Conservation (phyloP, 345 rosid genomes). For the Citrus maxima region DNA sequence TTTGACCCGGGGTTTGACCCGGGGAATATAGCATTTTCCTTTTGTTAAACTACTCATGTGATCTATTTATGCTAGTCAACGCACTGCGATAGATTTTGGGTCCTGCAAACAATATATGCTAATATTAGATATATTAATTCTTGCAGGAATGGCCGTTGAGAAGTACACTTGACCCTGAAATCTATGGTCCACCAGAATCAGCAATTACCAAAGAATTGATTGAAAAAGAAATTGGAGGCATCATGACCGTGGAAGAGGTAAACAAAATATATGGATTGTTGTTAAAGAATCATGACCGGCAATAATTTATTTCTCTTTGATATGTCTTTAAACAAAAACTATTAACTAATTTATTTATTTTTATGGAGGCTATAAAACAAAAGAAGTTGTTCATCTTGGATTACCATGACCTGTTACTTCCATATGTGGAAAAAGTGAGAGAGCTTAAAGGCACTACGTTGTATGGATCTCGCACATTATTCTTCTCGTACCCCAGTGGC, state of each 20-base stretch:
- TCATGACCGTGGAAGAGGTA: conserved; percentile 48
- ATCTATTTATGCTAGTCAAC: no score
- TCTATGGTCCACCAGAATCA: conserved; percentile 65
- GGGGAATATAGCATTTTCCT: no score
- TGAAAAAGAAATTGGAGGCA: conserved; percentile 52
- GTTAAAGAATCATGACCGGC: not conserved
- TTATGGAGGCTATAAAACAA: conserved; percentile 45
- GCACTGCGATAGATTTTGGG: no score
- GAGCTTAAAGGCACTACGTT: conserved; percentile 39
- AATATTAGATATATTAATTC: no score
- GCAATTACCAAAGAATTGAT: conserved; percentile 57
- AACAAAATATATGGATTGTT: not conserved
- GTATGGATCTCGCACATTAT: conserved; percentile 67
- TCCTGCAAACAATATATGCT: no score
- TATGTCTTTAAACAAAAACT: no score
- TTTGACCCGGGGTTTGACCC: no score
- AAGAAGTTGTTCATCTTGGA: conserved; percentile 54
- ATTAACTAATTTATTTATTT: not conserved
- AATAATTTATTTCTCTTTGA: not conserved
- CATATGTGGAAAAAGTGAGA: conserved; percentile 65
- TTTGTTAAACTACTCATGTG: no score
- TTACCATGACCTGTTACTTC: conserved; percentile 61
- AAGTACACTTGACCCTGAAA: conserved; percentile 62
- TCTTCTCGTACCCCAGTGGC: conserved; percentile 49
- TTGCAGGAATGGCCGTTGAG: conserved; percentile 81